Percentiles rank a stretch among this genome's conserved stretches.
These are phyloP conservation scores for Phalaenopsis hybrid DNA, from an alignment of 116 monocot species.

Conservation along the genomic window DNA sequence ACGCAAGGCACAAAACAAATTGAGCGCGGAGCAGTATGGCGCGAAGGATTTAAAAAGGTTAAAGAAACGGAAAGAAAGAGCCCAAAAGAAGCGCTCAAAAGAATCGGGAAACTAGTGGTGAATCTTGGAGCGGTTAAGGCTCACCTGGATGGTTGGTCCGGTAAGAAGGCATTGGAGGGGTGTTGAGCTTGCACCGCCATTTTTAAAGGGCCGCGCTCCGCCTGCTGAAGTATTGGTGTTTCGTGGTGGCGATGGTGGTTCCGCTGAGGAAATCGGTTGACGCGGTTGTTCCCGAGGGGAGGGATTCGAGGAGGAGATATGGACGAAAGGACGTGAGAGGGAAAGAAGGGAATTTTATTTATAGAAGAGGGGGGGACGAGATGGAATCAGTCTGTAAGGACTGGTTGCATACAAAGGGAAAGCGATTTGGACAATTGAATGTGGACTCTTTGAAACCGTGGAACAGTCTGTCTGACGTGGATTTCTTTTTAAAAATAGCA, in stretches of 20 bases:
- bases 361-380: neutral
- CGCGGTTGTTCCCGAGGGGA: neutral
- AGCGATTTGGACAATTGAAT: neutral
- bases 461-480: neutral
- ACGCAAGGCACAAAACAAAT: neutral
- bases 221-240: too few species aligned
- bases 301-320: neutral
- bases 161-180: constrained; percentile 3
- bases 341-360: neutral
- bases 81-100: neutral
- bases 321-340: neutral
- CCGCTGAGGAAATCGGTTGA: neutral
- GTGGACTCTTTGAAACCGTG: neutral
- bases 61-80: neutral
- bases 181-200: constrained; percentile 16
- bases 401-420: neutral
- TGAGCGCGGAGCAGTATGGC: neutral
- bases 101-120: neutral
- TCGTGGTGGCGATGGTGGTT: neutral
- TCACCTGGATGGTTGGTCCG: constrained; percentile 10
- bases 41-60: neutral
- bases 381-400: too few species aligned
- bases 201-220: neutral
- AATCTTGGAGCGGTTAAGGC: neutral
- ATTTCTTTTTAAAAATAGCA: neutral